phyloP scores from a whole-genome alignment of 2,329 filamentous ascomycete species.

The Pseudogymnoascus sp. region DNA sequence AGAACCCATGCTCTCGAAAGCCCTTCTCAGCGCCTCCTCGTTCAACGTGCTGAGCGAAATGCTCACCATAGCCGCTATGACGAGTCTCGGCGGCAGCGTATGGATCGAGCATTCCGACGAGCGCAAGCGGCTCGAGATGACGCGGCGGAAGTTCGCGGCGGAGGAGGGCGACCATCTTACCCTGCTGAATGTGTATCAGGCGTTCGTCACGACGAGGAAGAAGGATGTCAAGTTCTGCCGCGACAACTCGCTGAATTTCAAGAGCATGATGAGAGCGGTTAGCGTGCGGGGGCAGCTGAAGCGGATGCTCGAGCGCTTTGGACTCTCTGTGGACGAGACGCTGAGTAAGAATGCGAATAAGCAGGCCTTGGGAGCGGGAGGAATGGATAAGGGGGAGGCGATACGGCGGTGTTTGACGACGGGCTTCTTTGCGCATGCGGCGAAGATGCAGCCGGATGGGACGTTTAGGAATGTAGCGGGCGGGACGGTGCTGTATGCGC shows the following conservation, averaged over 20 bases:
- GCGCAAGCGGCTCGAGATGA: slow-evolving; percentile 64
- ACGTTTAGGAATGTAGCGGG: slow-evolving; percentile 81
- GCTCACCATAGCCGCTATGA: slow-evolving; percentile 89
- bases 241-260: slow-evolving; percentile 80
- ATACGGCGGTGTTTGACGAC: slow-evolving; percentile 79
- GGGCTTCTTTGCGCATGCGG: slow-evolving; percentile 89
- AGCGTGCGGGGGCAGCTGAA: slow-evolving; percentile 81
- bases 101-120: slow-evolving; percentile 77
- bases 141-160: slow-evolving; percentile 73
- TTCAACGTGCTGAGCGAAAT: slow-evolving; percentile 81
- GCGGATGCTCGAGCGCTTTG: slow-evolving; percentile 79
- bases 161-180: slow-evolving; percentile 93
- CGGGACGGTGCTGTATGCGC: slow-evolving; percentile 68
- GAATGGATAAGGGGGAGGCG: slow-evolving; percentile 52
- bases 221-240: slow-evolving; percentile 83
- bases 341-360: slow-evolving; percentile 32
- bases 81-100: slow-evolving; percentile 70
- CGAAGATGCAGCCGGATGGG: slow-evolving; percentile 88
- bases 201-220: slow-evolving; percentile 73
- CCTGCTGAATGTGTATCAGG: slow-evolving; percentile 84
- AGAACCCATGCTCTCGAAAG: slow-evolving; percentile 93
- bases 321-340: slow-evolving; percentile 59
- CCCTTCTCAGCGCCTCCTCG: slow-evolving; percentile 62
- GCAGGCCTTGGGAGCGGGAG: too few relatives aligned
- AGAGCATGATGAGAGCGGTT: slow-evolving; percentile 70